Evolutionary conservation across 139 green algal species (phyloP), one percentile per base, ranked within the genome.

Genomic region (Chlorella sorokiniana): DNA sequence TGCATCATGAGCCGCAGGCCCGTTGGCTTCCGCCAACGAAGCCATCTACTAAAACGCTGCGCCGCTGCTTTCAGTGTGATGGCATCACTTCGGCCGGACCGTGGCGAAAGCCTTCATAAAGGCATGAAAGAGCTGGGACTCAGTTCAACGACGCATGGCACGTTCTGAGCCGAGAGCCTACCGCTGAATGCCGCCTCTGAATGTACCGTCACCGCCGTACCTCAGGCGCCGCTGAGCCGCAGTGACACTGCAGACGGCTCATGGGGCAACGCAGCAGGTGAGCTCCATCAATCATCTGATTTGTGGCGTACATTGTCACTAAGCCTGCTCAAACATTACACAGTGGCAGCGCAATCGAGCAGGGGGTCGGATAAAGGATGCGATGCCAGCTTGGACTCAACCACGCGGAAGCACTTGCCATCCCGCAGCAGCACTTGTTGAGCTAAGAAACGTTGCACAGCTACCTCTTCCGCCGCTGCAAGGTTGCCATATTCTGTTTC

Each of bases 1-100:
- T 31, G 77, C 70, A 23, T 88, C 76, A 14, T 81, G 67, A 3
- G 52, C 11, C 71, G 45, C 23, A 18, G 71, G 31, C 48, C 71
- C 76, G 44, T 81, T 81, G 75, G 59, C 59, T 37, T 45, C 27
- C 41, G 31, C 61, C 35, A 61, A 38, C 37, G 42, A 37, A 27
- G 75, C 75, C 59, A 35, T 33, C 29, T 37, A 42, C 29, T 42
- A 59, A 40, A 61, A 38, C 31, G 11, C 31, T 33, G 35, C 65
- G 22, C n/a, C 44, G 70, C 5, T 59, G n/a, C 63, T 45, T 6
- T 27, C 9, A 44, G 31, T 9, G 27, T 48, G 48, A 16, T 33
- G 11, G 33, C 27, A 29, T 71, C 64, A 71, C 23, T n/a, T n/a
- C n/a, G n/a, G n/a, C n/a, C n/a, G n/a, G n/a, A n/a, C n/a, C n/a